Percentiles rank a stretch among this genome's conserved stretches.
Conservation (phyloP, 441 rosid species). For the Flueggea neowawraea region DNA sequence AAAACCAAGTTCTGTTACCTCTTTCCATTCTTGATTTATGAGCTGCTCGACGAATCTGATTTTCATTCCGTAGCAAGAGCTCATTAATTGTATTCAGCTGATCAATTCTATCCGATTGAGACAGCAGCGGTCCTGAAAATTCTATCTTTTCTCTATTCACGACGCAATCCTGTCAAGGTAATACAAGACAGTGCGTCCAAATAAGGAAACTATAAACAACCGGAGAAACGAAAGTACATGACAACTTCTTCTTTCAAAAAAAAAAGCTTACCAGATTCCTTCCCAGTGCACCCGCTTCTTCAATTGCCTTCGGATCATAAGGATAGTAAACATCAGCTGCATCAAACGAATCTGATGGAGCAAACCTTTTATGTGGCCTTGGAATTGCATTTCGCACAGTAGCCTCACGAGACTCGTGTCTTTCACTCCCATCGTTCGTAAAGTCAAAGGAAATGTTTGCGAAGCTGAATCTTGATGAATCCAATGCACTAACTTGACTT, state of each 20-base stretch:
- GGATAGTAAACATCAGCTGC: conserved; percentile 12
- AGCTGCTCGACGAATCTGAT: conserved; percentile 52
- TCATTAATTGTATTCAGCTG: conserved; percentile 45
- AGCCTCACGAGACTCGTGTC: too few relatives aligned
- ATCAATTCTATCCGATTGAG: conserved; percentile 44
- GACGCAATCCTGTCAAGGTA: conserved; percentile 18
- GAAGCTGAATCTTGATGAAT: conserved; percentile 46
- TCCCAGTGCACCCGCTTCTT: conserved; percentile 23
- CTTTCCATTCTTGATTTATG: conserved; percentile 45
- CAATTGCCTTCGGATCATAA: conserved; percentile 24
- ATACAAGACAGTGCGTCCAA: neutral
- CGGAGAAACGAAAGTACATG: too few relatives aligned
- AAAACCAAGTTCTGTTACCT: conserved; percentile 26
- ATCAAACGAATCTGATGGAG: conserved; percentile 30
- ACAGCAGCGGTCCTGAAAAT: conserved; percentile 54
- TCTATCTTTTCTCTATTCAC: conserved; percentile 21
- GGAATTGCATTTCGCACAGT: too few relatives aligned
- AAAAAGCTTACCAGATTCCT: conserved; percentile 31
- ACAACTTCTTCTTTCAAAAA: too few relatives aligned
- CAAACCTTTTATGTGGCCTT: neutral
- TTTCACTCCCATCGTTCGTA: conserved; percentile 23
- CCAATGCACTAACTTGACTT: conserved; percentile 50
- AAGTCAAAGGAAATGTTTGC: conserved; percentile 33
- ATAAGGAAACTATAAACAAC: too few relatives aligned
- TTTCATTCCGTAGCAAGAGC: conserved; percentile 58